Evolutionary conservation across 306 rosid genomes (phyloP).

Genomic region (Datisca glomerata): DNA sequence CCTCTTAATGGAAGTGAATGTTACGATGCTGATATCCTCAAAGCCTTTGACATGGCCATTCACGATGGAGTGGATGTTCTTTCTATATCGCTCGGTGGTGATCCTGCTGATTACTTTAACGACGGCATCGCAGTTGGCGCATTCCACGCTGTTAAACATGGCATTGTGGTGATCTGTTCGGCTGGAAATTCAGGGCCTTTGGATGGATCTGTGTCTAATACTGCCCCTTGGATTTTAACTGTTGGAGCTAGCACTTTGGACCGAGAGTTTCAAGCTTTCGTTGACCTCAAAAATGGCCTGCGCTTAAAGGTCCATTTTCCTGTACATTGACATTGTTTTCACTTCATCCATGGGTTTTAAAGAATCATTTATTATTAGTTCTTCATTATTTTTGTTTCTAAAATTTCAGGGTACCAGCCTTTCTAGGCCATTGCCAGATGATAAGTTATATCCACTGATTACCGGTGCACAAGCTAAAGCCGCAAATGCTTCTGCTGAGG

Average conservation of each 20-base stretch:
- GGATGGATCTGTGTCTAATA: constrained; percentile 23
- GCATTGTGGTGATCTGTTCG: constrained; percentile 34
- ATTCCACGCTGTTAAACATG: constrained; percentile 50
- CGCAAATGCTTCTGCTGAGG: constrained; percentile 3
- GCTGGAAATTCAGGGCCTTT: constrained; percentile 64
- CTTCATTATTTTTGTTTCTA: too few species aligned
- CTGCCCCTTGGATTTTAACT: constrained; percentile 67
- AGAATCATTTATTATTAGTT: too few species aligned
- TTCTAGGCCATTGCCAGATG: constrained; percentile 18
- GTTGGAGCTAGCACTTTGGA: constrained; percentile 71
- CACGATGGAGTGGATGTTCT: constrained; percentile 63
- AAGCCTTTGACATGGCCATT: constrained; percentile 53
- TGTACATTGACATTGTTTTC: too few species aligned
- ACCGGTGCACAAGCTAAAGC: constrained; percentile 28
- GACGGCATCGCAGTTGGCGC: constrained; percentile 41
- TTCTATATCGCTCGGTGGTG: constrained; percentile 47
- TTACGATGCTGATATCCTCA: constrained; percentile 46
- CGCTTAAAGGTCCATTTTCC: constrained; percentile 23
- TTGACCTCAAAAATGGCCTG: constrained; percentile 38
- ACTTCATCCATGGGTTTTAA: too few species aligned
- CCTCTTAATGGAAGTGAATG: constrained; percentile 15
- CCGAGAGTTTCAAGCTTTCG: constrained; percentile 26
- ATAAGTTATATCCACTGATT: constrained; percentile 44
- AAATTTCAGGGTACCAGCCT: constrained; percentile 44
- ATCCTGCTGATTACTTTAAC: background rate